Percentiles rank a stretch among this genome's conserved stretches.
Evolutionary conservation across 257 asterid species (phyloP).

Genomic region (Ophiorrhiza pumila): DNA sequence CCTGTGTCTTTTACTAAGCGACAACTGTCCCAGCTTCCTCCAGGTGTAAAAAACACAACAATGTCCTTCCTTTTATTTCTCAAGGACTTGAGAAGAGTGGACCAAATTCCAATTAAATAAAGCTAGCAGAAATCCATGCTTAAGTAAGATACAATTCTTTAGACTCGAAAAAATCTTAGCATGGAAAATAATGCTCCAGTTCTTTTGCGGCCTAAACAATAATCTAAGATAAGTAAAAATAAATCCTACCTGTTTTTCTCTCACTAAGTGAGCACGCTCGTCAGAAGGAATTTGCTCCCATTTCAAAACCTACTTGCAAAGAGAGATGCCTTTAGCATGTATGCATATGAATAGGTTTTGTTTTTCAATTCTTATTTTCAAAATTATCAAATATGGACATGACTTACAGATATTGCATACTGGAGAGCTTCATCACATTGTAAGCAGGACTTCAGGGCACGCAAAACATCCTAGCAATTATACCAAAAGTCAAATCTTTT

Average conservation of each 20-base stretch:
- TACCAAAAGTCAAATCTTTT: conserved; percentile 10
- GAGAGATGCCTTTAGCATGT: not conserved
- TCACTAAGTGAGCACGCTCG: conserved; percentile 79
- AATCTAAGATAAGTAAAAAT: no score
- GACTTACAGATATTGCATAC: conserved; percentile 79
- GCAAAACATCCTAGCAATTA: conserved; percentile 67
- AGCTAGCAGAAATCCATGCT: not conserved
- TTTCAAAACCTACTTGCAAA: conserved; percentile 50
- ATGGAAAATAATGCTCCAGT: not conserved
- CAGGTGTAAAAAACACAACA: no score
- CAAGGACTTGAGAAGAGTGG: not conserved
- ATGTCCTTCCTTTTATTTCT: no score
- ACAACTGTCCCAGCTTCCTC: no score
- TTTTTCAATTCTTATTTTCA: not conserved
- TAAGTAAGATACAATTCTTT: not conserved
- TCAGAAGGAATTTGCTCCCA: conserved; percentile 93
- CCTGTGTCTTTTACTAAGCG: no score
- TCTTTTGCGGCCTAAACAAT: not conserved
- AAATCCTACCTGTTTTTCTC: conserved; percentile 78
- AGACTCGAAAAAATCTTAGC: not conserved
- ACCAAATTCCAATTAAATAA: not conserved
- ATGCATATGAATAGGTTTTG: not conserved
- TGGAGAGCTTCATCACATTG: conserved; percentile 68
- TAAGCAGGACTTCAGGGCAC: conserved; percentile 61
- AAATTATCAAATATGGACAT: conserved; percentile 1